Percentiles rank a stretch among this genome's conserved stretches.
Conservation (phyloP, 768 basidiomycete species). For the Thelephora ganbajun region DNA sequence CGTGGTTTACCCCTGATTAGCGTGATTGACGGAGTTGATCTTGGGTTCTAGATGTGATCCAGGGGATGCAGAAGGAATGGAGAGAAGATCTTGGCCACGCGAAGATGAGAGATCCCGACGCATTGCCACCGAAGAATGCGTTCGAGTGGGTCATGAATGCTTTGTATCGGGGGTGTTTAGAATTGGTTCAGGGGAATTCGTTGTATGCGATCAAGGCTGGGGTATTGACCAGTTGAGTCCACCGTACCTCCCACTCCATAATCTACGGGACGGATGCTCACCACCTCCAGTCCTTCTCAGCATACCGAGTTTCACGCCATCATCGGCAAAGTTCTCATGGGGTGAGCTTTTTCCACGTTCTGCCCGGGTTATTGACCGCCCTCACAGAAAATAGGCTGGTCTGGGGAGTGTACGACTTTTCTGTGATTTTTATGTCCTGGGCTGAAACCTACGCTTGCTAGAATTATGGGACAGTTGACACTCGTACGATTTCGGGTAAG, state of each 20-base stretch:
- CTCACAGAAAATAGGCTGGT: conserved; percentile 43
- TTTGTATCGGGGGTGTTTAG: conserved; percentile 25
- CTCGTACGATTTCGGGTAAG: conserved; percentile 42
- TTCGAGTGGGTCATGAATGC: conserved; percentile 37
- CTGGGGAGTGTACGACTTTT: conserved; percentile 50
- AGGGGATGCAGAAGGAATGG: conserved; percentile 32
- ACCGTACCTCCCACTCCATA: background rate
- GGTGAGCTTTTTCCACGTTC: conserved; percentile 21
- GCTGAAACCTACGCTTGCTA: conserved; percentile 13
- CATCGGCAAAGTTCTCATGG: conserved; percentile 43
- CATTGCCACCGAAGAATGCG: conserved; percentile 48
- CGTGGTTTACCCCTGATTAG: background rate
- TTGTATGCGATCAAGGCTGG: conserved; percentile 65
- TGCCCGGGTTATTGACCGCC: background rate
- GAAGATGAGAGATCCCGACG: conserved; percentile 55
- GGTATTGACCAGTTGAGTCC: conserved; percentile 35
- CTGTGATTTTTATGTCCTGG: background rate
- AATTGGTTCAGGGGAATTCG: conserved; percentile 41
- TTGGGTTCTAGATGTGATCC: conserved; percentile 30
- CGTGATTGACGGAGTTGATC: background rate
- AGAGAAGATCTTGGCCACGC: conserved; percentile 42
- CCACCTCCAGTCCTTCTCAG: conserved; percentile 33
- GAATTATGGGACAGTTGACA: conserved; percentile 66
- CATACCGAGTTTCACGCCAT: conserved; percentile 43
- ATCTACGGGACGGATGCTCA: background rate